Conservation (phyloP, 495 filamentous ascomycete species). For the Penicillium manginii region DNA sequence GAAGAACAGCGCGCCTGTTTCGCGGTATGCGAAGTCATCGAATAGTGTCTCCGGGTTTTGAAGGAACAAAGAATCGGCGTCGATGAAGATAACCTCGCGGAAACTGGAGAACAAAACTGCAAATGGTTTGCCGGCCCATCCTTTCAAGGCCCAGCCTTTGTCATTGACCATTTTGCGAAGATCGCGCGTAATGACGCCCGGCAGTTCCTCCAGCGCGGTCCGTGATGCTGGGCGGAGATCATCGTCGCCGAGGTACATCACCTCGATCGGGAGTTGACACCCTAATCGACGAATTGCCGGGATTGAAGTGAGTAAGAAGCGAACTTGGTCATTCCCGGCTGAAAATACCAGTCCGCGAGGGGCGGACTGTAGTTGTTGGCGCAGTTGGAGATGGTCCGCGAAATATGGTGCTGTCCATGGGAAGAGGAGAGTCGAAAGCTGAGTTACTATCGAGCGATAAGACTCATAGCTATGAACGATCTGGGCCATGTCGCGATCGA, state of each 20-base stretch:
- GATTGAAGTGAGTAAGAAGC: conserved; percentile 38
- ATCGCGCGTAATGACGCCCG: conserved; percentile 27
- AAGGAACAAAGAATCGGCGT: conserved; percentile 50
- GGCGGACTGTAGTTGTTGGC: conserved; percentile 24
- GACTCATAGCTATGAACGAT: conserved; percentile 33
- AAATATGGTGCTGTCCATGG: conserved; percentile 39
- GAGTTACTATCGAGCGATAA: conserved; percentile 27
- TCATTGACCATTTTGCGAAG: conserved; percentile 27
- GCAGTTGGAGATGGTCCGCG: conserved; percentile 32
- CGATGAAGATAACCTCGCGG: conserved; percentile 54
- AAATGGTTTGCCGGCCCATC: conserved; percentile 44
- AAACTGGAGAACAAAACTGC: conserved; percentile 54
- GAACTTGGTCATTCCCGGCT: conserved; percentile 33
- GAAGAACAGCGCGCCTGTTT: conserved; percentile 43
- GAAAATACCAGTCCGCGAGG: conserved; percentile 34
- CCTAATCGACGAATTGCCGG: conserved; percentile 33
- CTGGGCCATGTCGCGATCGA: not conserved
- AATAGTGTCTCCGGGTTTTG: conserved; percentile 47
- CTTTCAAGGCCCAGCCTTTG: conserved; percentile 23
- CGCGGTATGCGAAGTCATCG: conserved; percentile 24
- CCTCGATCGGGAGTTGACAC: conserved; percentile 40
- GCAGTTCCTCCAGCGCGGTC: conserved; percentile 14
- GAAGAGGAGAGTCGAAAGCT: conserved; percentile 30
- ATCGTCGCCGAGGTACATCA: conserved; percentile 41
- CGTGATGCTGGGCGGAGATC: conserved; percentile 33